Conservation (phyloP, 441 rosid genomes). For the Eruca vesicaria region DNA sequence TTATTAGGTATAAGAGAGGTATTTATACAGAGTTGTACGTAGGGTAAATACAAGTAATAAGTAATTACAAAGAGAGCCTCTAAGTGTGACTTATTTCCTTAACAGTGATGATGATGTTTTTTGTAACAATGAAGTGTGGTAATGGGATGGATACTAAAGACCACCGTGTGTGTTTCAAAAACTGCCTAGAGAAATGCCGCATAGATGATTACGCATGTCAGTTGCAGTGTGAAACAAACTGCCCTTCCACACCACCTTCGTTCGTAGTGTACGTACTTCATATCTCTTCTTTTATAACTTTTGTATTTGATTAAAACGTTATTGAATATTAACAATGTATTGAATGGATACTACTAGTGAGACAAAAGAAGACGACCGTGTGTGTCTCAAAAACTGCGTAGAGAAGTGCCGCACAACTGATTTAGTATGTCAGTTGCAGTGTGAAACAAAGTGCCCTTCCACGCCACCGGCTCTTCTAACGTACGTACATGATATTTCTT, state of each 20-base stretch:
- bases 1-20: no score
- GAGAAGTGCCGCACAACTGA: background rate
- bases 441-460: background rate
- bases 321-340: no score
- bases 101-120: background rate
- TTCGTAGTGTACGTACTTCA: background rate
- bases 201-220: background rate
- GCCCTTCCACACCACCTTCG: background rate
- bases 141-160: background rate
- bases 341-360: background rate
- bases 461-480: no score
- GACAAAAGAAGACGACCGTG: background rate
- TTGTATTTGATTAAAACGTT: no score
- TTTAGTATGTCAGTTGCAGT: background rate
- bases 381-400: background rate
- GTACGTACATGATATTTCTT: background rate
- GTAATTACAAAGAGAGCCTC: no score
- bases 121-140: background rate
- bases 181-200: background rate
- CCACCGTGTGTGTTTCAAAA: background rate
- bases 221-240: background rate
- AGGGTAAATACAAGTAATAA: no score
- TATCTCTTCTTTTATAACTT: no score
- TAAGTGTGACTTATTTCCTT: no score
- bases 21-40: no score